Base-by-base conservation (phyloP, 176 grass and related monocot species). In the Bromus sterilis region DNA sequence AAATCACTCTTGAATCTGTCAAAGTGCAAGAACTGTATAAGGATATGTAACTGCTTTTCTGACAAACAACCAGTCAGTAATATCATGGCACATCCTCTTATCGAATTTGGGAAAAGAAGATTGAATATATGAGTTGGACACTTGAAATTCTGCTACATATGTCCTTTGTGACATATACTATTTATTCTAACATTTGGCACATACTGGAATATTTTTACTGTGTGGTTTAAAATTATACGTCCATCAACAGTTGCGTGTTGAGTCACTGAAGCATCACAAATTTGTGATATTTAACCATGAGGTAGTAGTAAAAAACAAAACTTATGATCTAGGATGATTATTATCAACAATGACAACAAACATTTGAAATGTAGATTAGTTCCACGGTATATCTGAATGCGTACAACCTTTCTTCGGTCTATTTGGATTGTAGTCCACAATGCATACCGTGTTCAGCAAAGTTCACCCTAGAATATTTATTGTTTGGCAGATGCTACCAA, bases 21-120 rank as follows among this genome's bases (percentile, higher is more conserved):
- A 77, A 87, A 58, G 82, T 84, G 80, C 44, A 76, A 87, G 71
- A 77, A 78, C 44, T 68, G 81, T 78, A 79, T 85, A 88, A 83
- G 85, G 75, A 87, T 75, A 48, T 66, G 56, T 67, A 85, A 78
- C 40, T 77, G 10, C 40, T 71, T 64, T 69, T 83, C 33, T 86
- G 78, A 78, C 75, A 59, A 77, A 81, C 71, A 80, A 79, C 25
- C 13, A 75, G 48, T 74, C 53, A 75, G 33, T 78, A 78, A 65
- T 82, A 60, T 53, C 66, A 74, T 69, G n/a, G 76, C 73, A 67
- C 76, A 75, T 56, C 43, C 8, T 59, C 63, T 84, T 48, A 39
- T 58, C 58, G 35, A 66, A 84, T 58, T 66, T 43, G 73, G 80
- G 18, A 78, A 71, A 87, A 56, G 14, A 83, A 83, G 66, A 36